phyloP scores from a whole-genome alignment of 352 stramenopile genomes.

The Phytophthora quininea region DNA sequence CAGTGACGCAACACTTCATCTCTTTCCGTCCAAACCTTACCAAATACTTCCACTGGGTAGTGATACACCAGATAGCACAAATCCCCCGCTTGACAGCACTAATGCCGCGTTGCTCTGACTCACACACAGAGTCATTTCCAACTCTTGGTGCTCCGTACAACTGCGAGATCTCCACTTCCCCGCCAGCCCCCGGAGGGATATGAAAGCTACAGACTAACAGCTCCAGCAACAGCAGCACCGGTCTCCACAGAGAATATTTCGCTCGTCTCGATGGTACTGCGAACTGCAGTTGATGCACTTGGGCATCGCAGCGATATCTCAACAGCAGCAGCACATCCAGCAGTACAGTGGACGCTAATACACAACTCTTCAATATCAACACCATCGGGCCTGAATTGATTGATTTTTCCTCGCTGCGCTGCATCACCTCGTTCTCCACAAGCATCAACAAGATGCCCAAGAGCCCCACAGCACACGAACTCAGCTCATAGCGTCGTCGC shows the following conservation, averaged over 20 bases:
- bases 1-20: too few relatives aligned
- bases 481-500: slow-evolving; percentile 56
- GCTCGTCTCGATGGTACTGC: slow-evolving; percentile 28
- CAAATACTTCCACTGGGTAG: slow-evolving; percentile 66
- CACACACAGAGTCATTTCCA: slow-evolving; percentile 14
- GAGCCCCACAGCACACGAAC: slow-evolving; percentile 49
- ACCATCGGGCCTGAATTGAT: slow-evolving; percentile 10
- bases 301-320: slow-evolving; percentile 50
- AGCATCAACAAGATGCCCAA: slow-evolving; percentile 71
- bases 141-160: slow-evolving; percentile 42
- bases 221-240: slow-evolving; percentile 52
- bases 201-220: slow-evolving; percentile 70
- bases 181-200: slow-evolving; percentile 53
- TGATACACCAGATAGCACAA: slow-evolving; percentile 67
- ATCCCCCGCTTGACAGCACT: slow-evolving; percentile 33
- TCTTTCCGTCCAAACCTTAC: slow-evolving; percentile 19
- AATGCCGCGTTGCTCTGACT: slow-evolving; percentile 33
- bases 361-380: slow-evolving; percentile 44
- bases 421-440: slow-evolving; percentile 65
- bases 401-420: slow-evolving; percentile 13
- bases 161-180: slow-evolving; percentile 50
- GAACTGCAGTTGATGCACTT: slow-evolving; percentile 65
- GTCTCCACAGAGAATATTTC: slow-evolving; percentile 33
- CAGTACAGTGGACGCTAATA: slow-evolving; percentile 42
- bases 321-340: slow-evolving; percentile 55